Base-by-base conservation (phyloP, 2,329 filamentous ascomycete genomes). In the Mollisia scopiformis region DNA sequence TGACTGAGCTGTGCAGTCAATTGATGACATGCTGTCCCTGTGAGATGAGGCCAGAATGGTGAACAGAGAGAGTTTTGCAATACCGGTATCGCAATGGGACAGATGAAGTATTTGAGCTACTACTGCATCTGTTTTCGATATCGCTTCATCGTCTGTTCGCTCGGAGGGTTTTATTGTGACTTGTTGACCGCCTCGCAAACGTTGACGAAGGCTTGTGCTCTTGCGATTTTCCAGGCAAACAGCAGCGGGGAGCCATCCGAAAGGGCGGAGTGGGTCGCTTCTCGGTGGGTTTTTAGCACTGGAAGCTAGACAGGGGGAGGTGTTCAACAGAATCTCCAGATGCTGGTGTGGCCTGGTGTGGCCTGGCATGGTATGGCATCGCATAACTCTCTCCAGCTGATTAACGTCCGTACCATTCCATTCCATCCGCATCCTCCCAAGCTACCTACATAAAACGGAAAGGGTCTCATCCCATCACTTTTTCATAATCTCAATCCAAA, bases 381-480 rank as follows among this genome's bases (percentile, higher is more conserved):
- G n/a, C n/a, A n/a, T n/a, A 43, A n/a, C 5, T 10, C 6, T 19
- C 6, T 19, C 39, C n/a, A 10, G 39, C 21, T 19, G 39, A 19
- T 43, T 19, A 43, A 41, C 37, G 16, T 16, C 21, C 43, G 43
- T 7, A 47, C 43, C 43, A 47, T 47, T 21, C 43, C 43, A 47
- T 47, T 21, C 25, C 43, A 47, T 47, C 43, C 43, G 25, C 43
- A 41, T n/a, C 37, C 19, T 41, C 43, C 43, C 21, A 28, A 31
- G 28, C 27, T 28, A 8, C 19, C 27, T 28, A 8, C 19, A 51
- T 27, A 43, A 55, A 39, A 31, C 58, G 25, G 21, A 25, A 52
- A 41, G 46, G 43, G 53, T 60, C 47, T 60, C 27, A 37, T 14
- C 53, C 47, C 37, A 46, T 50, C 41, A 49, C 57, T 30, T 30